A percentile compares a stretch with the other conserved stretches of the same genome.
Evolutionary conservation across 345 rosid genomes (phyloP).

Genomic region (Murraya paniculata): DNA sequence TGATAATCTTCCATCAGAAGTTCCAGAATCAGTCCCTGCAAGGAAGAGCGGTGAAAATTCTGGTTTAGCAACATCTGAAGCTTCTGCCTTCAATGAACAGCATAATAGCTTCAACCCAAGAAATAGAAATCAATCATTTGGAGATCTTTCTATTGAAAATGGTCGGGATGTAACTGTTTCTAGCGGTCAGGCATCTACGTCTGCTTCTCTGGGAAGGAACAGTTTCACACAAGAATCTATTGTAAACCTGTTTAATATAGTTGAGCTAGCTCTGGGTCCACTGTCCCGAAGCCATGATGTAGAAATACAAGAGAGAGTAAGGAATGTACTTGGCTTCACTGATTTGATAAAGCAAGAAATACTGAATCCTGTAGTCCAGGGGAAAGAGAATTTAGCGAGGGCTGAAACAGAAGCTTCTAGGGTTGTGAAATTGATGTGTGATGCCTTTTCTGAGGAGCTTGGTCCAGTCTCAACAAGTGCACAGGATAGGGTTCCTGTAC

Average conservation of each 20-base stretch:
- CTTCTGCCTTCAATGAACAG: constrained; percentile 14
- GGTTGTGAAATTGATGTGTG: constrained; percentile 45
- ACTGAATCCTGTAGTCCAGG: constrained; percentile 10
- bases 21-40: constrained; percentile 23
- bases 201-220: constrained; percentile 27
- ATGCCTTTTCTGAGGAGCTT: constrained; percentile 71
- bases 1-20: constrained; percentile 19
- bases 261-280: constrained; percentile 54
- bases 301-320: constrained; percentile 79
- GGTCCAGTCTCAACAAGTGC: constrained; percentile 69
- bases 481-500: constrained; percentile 61
- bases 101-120: constrained; percentile 31
- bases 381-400: constrained; percentile 23
- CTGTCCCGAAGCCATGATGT: constrained; percentile 59
- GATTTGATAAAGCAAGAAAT: constrained; percentile 54
- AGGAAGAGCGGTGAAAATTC: constrained; percentile 22
- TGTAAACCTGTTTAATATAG: constrained; percentile 45
- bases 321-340: constrained; percentile 64
- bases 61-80: constrained; percentile 16
- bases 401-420: constrained; percentile 37
- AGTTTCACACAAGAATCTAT: constrained; percentile 44
- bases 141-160: constrained; percentile 30
- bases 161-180: constrained; percentile 14
- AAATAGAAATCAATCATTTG: constrained; percentile 31
- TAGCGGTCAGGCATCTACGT: constrained; percentile 22